Evolutionary conservation across 371 early-diverging fungal species (phyloP), one percentile per base, ranked within the genome.

Genomic region (Lichtheimia ornata): DNA sequence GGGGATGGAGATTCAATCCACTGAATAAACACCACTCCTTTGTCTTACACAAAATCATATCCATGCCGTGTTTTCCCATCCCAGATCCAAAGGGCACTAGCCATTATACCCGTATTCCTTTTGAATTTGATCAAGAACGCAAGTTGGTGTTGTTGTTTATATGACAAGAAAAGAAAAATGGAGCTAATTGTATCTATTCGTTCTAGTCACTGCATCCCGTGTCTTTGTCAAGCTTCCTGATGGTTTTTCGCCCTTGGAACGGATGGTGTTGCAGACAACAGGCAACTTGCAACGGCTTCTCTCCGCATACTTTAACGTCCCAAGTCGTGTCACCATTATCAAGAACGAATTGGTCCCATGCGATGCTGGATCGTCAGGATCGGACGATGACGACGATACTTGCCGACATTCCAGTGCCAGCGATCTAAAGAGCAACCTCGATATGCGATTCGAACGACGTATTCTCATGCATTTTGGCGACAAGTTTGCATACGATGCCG

Each of bases 271-370:
- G 18, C 81, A 80, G 50, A 63, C 81, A 9, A 65, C 64, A 12
- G 81, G 81, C 15, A 80, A 80, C 20, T 53, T 80, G 4, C 81
- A 80, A 28, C 55, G 81, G 4, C 49, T 80, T 6, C 25, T 80
- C 27, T 77, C 81, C 5, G 77, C 81, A 2, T 80, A 77, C 17
- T 80, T 68, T 53, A 80, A 80, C 63, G 69, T 65, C 1, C 77
- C 81, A 4, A 77, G 77, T 41, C 74, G 69, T 27, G 74, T 77
- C 6, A 64, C 73, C 20, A 73, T 77, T 18, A 50, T 80, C 2
- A 70, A 68, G 35, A 80, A 80, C 15, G 51, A 67, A 9, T 50
- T 50, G 0, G 51, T 74, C 4, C 58, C 61, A 2, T 56, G 56
- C 12, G 49, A 42, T 11, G 35, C 20, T 13, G 20, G 24, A 28